Conservation (phyloP, 768 basidiomycete species). For the Vararia minispora region DNA sequence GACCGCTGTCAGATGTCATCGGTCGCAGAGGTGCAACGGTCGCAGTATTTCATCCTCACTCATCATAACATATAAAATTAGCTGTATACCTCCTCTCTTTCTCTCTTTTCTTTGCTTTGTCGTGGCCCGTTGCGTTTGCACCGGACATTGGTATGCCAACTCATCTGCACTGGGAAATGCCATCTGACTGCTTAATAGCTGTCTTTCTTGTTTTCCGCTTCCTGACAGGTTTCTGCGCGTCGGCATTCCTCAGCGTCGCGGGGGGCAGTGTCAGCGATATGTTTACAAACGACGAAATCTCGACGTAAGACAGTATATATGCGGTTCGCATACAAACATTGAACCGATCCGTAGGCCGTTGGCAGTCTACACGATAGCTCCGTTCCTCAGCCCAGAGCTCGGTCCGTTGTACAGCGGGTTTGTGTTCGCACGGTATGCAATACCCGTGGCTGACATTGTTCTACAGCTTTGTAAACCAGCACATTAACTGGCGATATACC, state of each 20-base stretch:
- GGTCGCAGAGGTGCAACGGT: too few relatives aligned
- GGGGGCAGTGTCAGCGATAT: slow-evolving; percentile 52
- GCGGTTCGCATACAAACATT: slow-evolving; percentile 4
- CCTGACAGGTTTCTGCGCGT: slow-evolving; percentile 40
- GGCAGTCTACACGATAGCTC: slow-evolving; percentile 40
- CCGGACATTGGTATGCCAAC: slow-evolving; percentile 43
- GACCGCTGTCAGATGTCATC: slow-evolving; percentile 38
- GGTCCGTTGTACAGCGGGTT: slow-evolving; percentile 51
- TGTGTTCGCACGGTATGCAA: slow-evolving; percentile 13
- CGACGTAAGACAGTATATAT: slow-evolving; percentile 27
- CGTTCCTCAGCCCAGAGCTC: slow-evolving; percentile 47
- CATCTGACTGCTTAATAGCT: slow-evolving; percentile 21
- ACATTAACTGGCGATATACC: slow-evolving; percentile 65
- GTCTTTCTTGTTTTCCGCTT: slow-evolving; percentile 55
- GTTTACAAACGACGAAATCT: slow-evolving; percentile 44
- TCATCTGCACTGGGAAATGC: neutral
- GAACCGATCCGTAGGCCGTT: slow-evolving; percentile 30
- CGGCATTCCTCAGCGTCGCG: slow-evolving; percentile 50
- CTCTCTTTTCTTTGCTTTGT: slow-evolving; percentile 45
- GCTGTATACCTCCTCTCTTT: slow-evolving; percentile 57
- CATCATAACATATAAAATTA: too few relatives aligned
- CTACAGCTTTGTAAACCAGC: slow-evolving; percentile 22
- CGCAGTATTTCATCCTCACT: too few relatives aligned
- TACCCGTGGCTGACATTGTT: neutral
- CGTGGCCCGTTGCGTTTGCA: slow-evolving; percentile 66